Evolutionary conservation across 164 flowering plant species (phyloP).

Genomic region (Berberis thunbergii): DNA sequence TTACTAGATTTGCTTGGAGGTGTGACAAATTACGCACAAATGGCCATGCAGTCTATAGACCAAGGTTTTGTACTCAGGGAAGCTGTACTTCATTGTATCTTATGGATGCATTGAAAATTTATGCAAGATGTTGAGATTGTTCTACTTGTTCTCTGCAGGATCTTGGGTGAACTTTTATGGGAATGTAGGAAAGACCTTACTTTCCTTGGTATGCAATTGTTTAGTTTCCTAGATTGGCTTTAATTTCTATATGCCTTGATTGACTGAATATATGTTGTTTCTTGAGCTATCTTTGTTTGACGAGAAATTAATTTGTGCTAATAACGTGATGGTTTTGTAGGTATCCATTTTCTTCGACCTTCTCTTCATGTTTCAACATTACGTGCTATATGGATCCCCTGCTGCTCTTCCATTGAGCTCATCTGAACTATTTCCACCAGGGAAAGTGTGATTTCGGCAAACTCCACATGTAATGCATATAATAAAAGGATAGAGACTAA

Average conservation of each 20-base stretch:
- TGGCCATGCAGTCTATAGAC: conserved; percentile 84
- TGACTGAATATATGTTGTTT: too few species aligned
- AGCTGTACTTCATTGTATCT: background rate
- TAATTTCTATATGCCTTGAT: too few species aligned
- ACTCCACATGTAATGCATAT: too few species aligned
- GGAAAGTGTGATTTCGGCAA: background rate
- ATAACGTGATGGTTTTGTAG: conserved; percentile 25
- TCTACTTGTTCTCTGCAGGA: conserved; percentile 27
- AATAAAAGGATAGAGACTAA: too few species aligned
- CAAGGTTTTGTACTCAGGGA: conserved; percentile 8
- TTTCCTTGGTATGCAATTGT: conserved; percentile 65
- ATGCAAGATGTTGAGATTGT: background rate
- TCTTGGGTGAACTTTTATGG: conserved; percentile 86
- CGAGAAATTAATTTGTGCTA: background rate
- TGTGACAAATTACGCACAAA: conserved; percentile 60
- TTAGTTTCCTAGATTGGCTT: too few species aligned
- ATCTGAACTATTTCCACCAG: background rate
- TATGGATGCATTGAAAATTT: background rate
- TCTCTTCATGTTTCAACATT: conserved; percentile 81
- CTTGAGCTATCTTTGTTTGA: background rate
- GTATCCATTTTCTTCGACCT: conserved; percentile 64
- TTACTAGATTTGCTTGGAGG: conserved; percentile 83
- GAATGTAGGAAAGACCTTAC: conserved; percentile 77
- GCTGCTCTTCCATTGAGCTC: background rate
- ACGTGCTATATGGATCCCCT: conserved; percentile 36